phyloP scores from a whole-genome alignment of 2,329 filamentous ascomycete species.

The Ophiostoma quercus region DNA sequence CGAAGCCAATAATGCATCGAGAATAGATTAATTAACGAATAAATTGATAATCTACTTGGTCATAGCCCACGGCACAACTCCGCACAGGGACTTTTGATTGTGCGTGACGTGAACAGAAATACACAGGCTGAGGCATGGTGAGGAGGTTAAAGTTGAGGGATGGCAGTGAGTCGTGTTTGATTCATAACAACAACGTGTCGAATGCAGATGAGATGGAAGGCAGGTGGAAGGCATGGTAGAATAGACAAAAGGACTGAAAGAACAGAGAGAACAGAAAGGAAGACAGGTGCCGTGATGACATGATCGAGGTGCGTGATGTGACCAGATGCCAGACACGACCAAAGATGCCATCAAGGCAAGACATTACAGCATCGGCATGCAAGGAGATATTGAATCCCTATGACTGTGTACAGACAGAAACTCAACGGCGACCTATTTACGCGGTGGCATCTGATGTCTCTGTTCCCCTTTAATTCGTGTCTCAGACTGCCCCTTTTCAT shows the following conservation, averaged over 20 bases:
- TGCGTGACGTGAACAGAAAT: slow-evolving; percentile 2
- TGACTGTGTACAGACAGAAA: too few species aligned
- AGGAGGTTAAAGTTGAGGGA: neutral
- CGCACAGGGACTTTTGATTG: slow-evolving; percentile 1
- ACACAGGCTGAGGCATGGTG: neutral
- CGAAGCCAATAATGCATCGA: neutral
- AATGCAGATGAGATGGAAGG: neutral
- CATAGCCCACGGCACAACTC: neutral
- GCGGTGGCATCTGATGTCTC: slow-evolving; percentile 15
- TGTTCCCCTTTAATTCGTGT: neutral
- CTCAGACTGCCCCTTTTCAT: slow-evolving; percentile 7
- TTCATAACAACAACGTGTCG: neutral
- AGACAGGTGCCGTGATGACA: neutral
- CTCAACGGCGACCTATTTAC: neutral
- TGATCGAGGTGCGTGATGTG: neutral
- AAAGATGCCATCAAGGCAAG: slow-evolving; percentile 1
- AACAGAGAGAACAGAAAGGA: neutral
- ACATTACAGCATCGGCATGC: neutral
- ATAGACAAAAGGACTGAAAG: neutral
- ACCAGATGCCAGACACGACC: neutral
- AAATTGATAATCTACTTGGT: slow-evolving; percentile 2
- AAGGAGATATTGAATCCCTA: neutral
- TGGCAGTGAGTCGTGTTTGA: slow-evolving; percentile 1
- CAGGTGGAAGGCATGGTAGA: neutral
- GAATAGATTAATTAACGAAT: neutral